Evolutionary conservation across 2,329 filamentous ascomycete species (phyloP), one percentile per base, ranked within the genome.

Genomic region (Metarhizium anisopliae): DNA sequence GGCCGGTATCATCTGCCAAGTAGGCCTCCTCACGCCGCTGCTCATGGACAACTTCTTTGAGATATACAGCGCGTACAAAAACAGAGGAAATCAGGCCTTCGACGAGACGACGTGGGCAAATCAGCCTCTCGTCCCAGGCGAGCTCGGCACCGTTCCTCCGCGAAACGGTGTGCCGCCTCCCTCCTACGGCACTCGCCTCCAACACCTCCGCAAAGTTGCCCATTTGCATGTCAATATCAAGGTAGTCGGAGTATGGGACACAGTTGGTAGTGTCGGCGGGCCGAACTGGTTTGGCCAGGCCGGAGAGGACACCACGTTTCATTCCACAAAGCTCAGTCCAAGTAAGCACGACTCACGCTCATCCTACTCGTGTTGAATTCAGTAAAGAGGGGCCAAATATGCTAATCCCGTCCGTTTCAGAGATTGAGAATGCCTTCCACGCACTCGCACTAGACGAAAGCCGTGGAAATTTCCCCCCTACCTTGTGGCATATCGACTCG

Each of bases 371-470:
- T 35, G 32, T 8, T 35, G 3, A 11, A 35, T 11, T 8, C 32
- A 7, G 6, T 35, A 35, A 11, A 35, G 32, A 11, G 10, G 32
- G 6, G 32, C 32, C 3, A 11, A 35, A 35, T 11, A 18, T 54
- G 16, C 43, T 47, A 4, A 49, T 4, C 4, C 45, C 25, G 45
- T 16, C 1, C 38, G 51, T 57, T 14, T 35, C 49, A 59, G 64
- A 66, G n/a, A 67, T 81, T 4, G 74, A 79, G 43, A 75, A 81
- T 57, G 79, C 79, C 1, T 82, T 81, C 58, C 79, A 82, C 49
- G 79, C 78, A 0, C 67, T 82, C 0, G 78, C 78, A 2, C 68
- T 82, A 0, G 79, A 82, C 50, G 79, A 82, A 59, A 72, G 72
- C 49, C 72, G 79, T 1, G 61, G 54, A 0, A 60, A 67, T 0